These are phyloP conservation scores for Bipolaris gigantea DNA, from an alignment of 2,329 filamentous ascomycete species.

Conservation along the genomic window DNA sequence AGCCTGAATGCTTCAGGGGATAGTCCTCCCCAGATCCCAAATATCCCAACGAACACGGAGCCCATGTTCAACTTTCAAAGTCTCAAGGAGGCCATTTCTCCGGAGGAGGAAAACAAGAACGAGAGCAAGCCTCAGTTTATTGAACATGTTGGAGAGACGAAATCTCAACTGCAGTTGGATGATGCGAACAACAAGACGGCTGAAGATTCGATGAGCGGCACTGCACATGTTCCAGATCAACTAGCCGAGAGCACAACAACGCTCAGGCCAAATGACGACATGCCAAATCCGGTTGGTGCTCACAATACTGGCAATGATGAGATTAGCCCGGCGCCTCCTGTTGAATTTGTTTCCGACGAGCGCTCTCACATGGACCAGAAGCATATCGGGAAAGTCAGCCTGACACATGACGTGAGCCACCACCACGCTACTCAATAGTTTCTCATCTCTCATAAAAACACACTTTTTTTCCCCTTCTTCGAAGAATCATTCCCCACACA, in stretches of 20 bases:
- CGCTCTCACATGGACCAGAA: constrained; percentile 36
- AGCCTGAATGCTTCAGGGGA: constrained; percentile 57
- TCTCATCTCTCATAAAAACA: neutral
- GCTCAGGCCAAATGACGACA: constrained; percentile 24
- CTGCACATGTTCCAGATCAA: constrained; percentile 13
- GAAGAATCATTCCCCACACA: neutral
- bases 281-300: constrained; percentile 2
- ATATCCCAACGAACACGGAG: constrained; percentile 61
- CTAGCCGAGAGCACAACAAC: constrained; percentile 36
- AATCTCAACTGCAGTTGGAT: constrained; percentile 6
- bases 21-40: constrained; percentile 44
- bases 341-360: constrained; percentile 25
- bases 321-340: constrained; percentile 29
- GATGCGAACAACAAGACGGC: constrained; percentile 10
- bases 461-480: neutral
- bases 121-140: constrained; percentile 45
- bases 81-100: constrained; percentile 79
- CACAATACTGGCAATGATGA: constrained; percentile 25
- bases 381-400: constrained; percentile 38
- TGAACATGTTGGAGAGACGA: constrained; percentile 37
- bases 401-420: constrained; percentile 30
- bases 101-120: constrained; percentile 54
- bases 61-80: constrained; percentile 92
- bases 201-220: neutral
- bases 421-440: constrained; percentile 40